Conservation (phyloP, 257 asterid genomes). For the Paraleonurus japonicus region DNA sequence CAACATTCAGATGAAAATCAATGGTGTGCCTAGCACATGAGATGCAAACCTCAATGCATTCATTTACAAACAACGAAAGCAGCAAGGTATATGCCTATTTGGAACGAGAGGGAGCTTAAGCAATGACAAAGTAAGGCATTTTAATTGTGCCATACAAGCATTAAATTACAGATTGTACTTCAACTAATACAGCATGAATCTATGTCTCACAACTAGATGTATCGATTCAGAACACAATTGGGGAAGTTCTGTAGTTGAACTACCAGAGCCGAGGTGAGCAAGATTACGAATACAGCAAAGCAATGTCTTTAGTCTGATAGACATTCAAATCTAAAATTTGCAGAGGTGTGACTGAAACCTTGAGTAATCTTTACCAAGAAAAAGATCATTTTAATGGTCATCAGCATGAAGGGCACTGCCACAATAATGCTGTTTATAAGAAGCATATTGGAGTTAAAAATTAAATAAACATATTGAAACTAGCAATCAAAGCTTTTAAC, state of each 20-base stretch:
- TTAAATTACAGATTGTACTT: background rate
- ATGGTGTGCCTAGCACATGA: constrained; percentile 12
- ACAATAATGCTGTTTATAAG: background rate
- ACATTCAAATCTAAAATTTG: background rate
- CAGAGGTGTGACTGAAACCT: background rate
- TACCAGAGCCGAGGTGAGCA: background rate
- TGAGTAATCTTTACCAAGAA: background rate
- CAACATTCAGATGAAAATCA: constrained; percentile 9
- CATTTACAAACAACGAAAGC: constrained; percentile 5
- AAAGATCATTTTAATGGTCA: background rate
- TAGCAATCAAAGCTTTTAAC: background rate
- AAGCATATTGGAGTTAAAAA: background rate
- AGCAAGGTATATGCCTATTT: background rate
- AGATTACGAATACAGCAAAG: background rate
- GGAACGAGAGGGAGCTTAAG: background rate
- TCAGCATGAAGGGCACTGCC: background rate
- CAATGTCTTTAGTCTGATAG: too few species aligned
- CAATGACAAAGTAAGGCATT: background rate
- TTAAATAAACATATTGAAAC: background rate
- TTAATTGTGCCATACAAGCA: background rate
- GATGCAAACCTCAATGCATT: background rate
- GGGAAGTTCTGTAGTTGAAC: background rate
- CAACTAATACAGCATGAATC: background rate
- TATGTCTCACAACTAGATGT: background rate
- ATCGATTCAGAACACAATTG: background rate